phyloP scores from a whole-genome alignment of 1,139 yeast genomes.

The Diutina neorugosa region DNA sequence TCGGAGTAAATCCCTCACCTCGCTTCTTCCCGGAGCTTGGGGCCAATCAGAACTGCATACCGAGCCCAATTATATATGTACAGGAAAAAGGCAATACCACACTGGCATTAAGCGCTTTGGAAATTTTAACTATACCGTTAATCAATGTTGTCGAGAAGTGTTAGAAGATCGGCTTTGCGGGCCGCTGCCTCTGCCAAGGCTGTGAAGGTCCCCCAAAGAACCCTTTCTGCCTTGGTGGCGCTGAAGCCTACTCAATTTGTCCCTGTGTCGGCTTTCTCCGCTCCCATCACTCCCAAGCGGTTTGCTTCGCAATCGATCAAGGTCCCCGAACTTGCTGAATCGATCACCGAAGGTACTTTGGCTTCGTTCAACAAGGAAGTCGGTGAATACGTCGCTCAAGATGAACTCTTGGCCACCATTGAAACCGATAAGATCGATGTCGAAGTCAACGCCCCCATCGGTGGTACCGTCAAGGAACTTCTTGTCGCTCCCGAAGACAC shows the following conservation, averaged over 20 bases:
- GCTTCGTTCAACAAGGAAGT: constrained; percentile 66
- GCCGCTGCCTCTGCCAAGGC: constrained; percentile 7
- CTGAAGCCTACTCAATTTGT: constrained; percentile 7
- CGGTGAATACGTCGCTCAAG: constrained; percentile 81
- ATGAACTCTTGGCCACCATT: constrained; percentile 90
- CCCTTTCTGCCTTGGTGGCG: constrained; percentile 7
- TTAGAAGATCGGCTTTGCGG: constrained; percentile 8
- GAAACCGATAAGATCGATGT: constrained; percentile 98
- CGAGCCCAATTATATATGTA: background rate
- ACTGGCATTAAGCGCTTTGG: background rate
- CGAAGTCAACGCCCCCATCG: constrained; percentile 87
- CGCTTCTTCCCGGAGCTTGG: background rate
- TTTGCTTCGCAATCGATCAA: constrained; percentile 47
- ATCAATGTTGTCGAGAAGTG: constrained; percentile 10
- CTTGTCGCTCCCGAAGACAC: constrained; percentile 83
- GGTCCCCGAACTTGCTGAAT: constrained; percentile 98
- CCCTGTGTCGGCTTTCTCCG: constrained; percentile 1
- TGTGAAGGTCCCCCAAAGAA: constrained; percentile 6
- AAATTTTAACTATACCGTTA: background rate
- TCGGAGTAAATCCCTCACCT: background rate
- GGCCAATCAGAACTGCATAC: background rate
- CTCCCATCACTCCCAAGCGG: constrained; percentile 14
- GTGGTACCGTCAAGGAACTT: constrained; percentile 82
- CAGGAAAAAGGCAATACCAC: background rate
- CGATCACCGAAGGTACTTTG: constrained; percentile 94